phyloP scores from a whole-genome alignment of 805 yeast species.

The Starmerella vitae region DNA sequence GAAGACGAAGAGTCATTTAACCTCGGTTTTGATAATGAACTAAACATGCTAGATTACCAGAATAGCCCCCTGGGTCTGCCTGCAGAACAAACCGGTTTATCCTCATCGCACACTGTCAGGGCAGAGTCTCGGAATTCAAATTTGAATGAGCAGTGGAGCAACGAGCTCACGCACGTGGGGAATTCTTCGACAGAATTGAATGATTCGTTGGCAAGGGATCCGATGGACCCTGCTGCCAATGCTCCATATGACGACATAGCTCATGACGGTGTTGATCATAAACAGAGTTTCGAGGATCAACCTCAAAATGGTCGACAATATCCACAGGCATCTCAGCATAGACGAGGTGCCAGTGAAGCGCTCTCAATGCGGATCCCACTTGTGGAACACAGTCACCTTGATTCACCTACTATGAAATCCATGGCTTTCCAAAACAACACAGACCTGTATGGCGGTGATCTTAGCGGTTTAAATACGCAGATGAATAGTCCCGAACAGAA shows the following conservation, averaged over 20 bases:
- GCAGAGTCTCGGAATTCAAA: background rate
- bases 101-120: background rate
- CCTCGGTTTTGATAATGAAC: background rate
- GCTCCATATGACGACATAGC: background rate
- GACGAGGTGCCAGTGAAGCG: constrained; percentile 16
- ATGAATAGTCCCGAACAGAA: constrained; percentile 1
- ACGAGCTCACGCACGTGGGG: background rate
- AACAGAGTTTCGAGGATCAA: background rate
- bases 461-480: background rate
- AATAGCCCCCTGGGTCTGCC: background rate
- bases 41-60: background rate
- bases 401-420: background rate
- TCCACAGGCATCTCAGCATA: constrained; percentile 5
- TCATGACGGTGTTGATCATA: background rate
- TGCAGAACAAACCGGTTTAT: background rate
- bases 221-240: background rate
- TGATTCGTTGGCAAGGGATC: background rate
- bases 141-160: constrained; percentile 1
- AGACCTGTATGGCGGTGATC: background rate
- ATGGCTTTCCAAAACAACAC: background rate
- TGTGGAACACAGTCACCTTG: constrained; percentile 9
- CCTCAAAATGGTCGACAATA: background rate
- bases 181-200: background rate
- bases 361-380: constrained; percentile 18
- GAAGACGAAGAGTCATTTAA: background rate